phyloP scores from a whole-genome alignment of 2,329 filamentous ascomycete species.

The Sclerotinia glacialis region DNA sequence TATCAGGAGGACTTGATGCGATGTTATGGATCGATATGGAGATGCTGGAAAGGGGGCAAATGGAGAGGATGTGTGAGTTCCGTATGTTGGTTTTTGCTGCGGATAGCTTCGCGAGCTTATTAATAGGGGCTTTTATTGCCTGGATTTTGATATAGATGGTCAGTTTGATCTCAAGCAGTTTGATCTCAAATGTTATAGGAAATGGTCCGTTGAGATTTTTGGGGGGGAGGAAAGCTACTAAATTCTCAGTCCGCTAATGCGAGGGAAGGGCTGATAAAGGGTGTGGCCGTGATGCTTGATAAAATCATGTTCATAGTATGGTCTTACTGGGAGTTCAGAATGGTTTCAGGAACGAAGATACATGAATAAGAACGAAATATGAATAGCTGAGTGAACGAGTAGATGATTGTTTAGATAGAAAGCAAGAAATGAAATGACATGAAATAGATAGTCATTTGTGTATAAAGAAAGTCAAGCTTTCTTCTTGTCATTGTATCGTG shows the following conservation, averaged over 20 bases:
- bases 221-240: no score
- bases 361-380: not conserved
- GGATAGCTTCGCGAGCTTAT: not conserved
- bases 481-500: not conserved
- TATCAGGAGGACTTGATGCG: conserved; percentile 14
- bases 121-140: not conserved
- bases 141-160: not conserved
- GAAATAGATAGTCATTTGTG: not conserved
- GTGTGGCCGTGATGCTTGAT: not conserved
- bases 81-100: no score
- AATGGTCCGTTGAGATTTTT: no score
- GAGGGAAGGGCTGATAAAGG: no score
- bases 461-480: not conserved
- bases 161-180: no score
- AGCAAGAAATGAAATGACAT: not conserved
- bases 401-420: not conserved
- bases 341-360: not conserved
- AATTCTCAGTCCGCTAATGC: no score
- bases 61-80: not conserved
- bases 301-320: no score
- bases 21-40: not conserved
- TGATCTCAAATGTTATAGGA: not conserved
- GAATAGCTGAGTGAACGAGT: not conserved
- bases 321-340: not conserved
- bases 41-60: not conserved